Conservation (phyloP, 768 basidiomycete species). For the Suillus occidentalis region DNA sequence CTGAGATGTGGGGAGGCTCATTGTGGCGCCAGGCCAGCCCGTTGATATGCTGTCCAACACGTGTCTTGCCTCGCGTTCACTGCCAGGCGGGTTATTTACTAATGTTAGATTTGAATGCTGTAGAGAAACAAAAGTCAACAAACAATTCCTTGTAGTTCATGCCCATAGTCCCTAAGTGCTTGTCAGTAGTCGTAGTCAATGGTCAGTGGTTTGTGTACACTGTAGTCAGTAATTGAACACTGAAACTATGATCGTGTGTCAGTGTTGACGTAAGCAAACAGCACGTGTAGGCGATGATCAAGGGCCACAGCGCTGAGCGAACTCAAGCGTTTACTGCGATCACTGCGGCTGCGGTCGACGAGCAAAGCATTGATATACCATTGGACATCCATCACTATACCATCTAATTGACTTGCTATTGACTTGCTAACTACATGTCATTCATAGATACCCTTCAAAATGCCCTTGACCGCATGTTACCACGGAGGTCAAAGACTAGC, state of each 20-base stretch:
- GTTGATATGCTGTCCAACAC: constrained; percentile 32
- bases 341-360: constrained; percentile 13
- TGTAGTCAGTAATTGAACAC: background rate
- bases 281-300: constrained; percentile 23
- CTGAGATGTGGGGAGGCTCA: constrained; percentile 17
- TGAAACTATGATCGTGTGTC: background rate
- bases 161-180: background rate
- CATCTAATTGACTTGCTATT: constrained; percentile 3
- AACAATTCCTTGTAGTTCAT: background rate
- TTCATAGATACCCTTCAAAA: constrained; percentile 31
- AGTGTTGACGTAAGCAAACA: constrained; percentile 21
- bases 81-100: constrained; percentile 28
- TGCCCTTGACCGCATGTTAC: constrained; percentile 31
- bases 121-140: constrained; percentile 11
- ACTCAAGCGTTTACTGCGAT: background rate
- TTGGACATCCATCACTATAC: constrained; percentile 7
- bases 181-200: background rate
- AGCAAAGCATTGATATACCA: constrained; percentile 7
- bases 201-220: background rate
- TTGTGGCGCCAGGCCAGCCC: constrained; percentile 8
- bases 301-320: background rate
- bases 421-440: constrained; percentile 10
- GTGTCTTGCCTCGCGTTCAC: constrained; percentile 29
- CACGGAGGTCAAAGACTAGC: constrained; percentile 15
- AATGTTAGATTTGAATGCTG: constrained; percentile 22